Evolutionary conservation across 1,139 yeast species (phyloP).

Genomic region (Scheffersomyces parashehatae): DNA sequence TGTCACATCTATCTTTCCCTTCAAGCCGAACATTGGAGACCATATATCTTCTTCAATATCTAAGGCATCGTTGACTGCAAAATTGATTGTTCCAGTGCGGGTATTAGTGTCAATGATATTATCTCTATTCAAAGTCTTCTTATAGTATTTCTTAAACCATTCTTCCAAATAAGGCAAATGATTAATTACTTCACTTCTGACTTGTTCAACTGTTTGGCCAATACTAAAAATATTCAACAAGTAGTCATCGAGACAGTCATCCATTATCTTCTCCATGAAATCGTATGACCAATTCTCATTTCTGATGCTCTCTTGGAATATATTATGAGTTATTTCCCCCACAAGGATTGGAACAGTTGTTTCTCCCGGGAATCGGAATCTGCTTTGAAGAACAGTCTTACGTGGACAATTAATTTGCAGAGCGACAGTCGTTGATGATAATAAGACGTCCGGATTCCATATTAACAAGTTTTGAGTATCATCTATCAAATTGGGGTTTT

Average conservation of each 20-base stretch:
- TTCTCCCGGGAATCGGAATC: conserved; percentile 57
- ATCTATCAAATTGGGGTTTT: conserved; percentile 48
- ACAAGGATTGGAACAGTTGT: conserved; percentile 61
- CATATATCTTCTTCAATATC: conserved; percentile 90
- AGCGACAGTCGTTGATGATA: conserved; percentile 82
- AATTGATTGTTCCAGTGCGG: conserved; percentile 29
- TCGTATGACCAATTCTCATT: conserved; percentile 41
- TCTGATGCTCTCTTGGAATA: conserved; percentile 69
- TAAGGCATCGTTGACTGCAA: conserved; percentile 63
- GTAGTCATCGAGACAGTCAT: conserved; percentile 41
- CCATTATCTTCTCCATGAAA: conserved; percentile 47
- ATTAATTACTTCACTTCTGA: conserved; percentile 45
- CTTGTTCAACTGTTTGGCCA: conserved; percentile 49
- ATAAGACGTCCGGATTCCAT: conserved; percentile 78
- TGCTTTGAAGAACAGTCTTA: conserved; percentile 59
- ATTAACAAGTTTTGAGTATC: conserved; percentile 63
- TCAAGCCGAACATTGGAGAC: conserved; percentile 90
- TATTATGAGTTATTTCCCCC: conserved; percentile 78
- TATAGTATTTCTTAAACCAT: conserved; percentile 60
- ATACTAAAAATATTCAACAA: conserved; percentile 59
- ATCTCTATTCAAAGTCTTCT: conserved; percentile 19
- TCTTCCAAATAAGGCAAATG: conserved; percentile 59
- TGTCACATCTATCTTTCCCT: conserved; percentile 89
- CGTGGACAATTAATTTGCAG: conserved; percentile 75
- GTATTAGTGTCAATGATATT: conserved; percentile 40